Base-by-base conservation (phyloP, 345 rosid genomes). In the Brassica nigra region DNA sequence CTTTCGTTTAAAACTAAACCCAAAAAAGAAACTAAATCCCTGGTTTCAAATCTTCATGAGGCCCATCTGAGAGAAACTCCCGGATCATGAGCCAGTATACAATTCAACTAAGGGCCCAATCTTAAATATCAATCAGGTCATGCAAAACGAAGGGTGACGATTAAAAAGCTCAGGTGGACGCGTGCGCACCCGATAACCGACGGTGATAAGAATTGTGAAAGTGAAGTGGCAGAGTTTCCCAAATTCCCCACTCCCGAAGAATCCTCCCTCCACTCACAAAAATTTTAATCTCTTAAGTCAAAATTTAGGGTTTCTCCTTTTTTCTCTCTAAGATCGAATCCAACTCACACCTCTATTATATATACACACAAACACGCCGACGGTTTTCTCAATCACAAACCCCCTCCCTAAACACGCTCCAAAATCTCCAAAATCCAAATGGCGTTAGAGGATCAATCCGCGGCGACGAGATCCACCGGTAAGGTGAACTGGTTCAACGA, bases 401-500 rank as follows among this genome's bases (percentile, higher is more conserved):
- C 18, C 18, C 18, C 18, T 36, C 79, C 76, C 76, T 62, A 70
- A 62, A 36, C 55, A n/a, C 70, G 23, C 59, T 31, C 4, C 37
- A 18, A 49, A 37, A 65, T 20, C 55, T 49, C n/a, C 2, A 18
- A 18, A 1, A 1, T 64, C 12, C 39, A 18, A 11, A 83, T 81
- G 83, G 85, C 84, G 8, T 59, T 14, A 55, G 82, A 73, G 33
- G 87, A 84, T 3, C 82, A 70, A 31, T 62, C 37, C 12, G 76
- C 70, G 85, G 85, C 18, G 18, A 18, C 37, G 28, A 85, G 92
- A 82, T 84, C 85, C 28, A 80, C 76, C 16, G 97, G 97, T 1
- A 86, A 80, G 36, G 97, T 92, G 1, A 80, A 76, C 2, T 83
- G 87, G 87, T 92, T 92, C 85, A 85, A 29, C 59, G 87, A 85